phyloP scores from a whole-genome alignment of 108 stramenopile species.

The Conticribra weissflogii region DNA sequence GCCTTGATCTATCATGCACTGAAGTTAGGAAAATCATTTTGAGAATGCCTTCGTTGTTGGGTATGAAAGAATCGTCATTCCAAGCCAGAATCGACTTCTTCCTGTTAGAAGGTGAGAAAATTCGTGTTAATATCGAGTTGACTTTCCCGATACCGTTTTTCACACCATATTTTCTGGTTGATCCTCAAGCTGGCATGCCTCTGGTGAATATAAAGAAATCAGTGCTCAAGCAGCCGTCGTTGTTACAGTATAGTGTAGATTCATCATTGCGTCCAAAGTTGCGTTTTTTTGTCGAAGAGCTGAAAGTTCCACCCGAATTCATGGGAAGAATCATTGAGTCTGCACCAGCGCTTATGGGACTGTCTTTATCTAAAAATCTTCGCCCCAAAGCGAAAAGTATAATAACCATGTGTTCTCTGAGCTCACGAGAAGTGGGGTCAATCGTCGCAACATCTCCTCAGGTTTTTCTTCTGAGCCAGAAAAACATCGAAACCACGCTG shows the following conservation, averaged over 20 bases:
- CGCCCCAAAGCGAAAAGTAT: constrained; percentile 42
- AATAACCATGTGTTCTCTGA: constrained; percentile 38
- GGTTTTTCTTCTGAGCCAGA: constrained; percentile 43
- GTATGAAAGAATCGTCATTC: constrained; percentile 41
- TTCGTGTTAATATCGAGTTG: no score
- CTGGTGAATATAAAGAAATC: constrained; percentile 29
- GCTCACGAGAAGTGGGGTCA: constrained; percentile 39
- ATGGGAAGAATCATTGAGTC: constrained; percentile 39
- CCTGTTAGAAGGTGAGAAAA: constrained; percentile 45
- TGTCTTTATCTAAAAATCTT: constrained; percentile 52
- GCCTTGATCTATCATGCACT: constrained; percentile 34
- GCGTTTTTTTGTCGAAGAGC: constrained; percentile 41
- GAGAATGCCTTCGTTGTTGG: constrained; percentile 56
- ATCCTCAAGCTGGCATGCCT: constrained; percentile 40
- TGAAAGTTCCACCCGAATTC: constrained; percentile 23
- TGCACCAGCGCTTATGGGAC: constrained; percentile 50
- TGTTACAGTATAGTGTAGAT: constrained; percentile 53
- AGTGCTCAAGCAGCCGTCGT: constrained; percentile 48
- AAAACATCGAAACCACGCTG: constrained; percentile 57
- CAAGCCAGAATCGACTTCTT: constrained; percentile 49
- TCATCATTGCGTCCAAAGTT: constrained; percentile 54
- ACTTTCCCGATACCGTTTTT: neutral
- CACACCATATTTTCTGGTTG: neutral
- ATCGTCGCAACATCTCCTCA: constrained; percentile 44
- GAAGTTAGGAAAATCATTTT: constrained; percentile 41